A percentile compares a stretch with the other conserved stretches of the same genome.
Evolutionary conservation across 2,329 filamentous ascomycete species (phyloP).

Genomic region (Fusarium chuoi): DNA sequence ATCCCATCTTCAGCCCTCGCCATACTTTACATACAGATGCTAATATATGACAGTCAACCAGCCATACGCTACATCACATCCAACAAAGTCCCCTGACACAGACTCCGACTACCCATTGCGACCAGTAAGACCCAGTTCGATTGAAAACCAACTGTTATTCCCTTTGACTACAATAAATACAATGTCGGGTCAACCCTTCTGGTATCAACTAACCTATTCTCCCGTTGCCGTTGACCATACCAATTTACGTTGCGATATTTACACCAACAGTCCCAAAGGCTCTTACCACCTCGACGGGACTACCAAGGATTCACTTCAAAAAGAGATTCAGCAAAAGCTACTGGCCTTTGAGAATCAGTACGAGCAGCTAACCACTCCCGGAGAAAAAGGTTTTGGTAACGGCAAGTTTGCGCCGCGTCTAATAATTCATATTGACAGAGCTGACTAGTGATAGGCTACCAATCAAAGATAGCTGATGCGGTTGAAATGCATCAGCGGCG

Average conservation of each 20-base stretch:
- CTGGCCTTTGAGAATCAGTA: background rate
- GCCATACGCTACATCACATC: too few species aligned
- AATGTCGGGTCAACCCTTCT: background rate
- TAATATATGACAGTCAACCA: background rate
- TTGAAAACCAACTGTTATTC: background rate
- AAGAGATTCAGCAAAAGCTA: background rate
- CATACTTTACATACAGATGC: background rate
- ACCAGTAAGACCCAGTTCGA: background rate
- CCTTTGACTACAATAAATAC: background rate
- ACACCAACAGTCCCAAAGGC: rapidly evolving
- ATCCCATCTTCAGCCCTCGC: rapidly evolving
- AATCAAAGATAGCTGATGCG: background rate
- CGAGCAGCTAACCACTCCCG: background rate
- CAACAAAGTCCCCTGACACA: rapidly evolving
- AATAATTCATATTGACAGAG: rapidly evolving
- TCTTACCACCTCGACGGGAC: too few species aligned
- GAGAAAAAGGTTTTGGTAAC: rapidly evolving
- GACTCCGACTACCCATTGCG: rapidly evolving
- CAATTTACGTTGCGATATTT: background rate
- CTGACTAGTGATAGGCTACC: background rate
- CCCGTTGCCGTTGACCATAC: background rate
- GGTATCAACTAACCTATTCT: background rate
- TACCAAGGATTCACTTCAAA: background rate
- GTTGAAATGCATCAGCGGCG: background rate
- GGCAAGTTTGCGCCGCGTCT: rapidly evolving